Evolutionary conservation across 1,284 basidiomycete species (phyloP).

Genomic region (Ceratobasidium sp.): DNA sequence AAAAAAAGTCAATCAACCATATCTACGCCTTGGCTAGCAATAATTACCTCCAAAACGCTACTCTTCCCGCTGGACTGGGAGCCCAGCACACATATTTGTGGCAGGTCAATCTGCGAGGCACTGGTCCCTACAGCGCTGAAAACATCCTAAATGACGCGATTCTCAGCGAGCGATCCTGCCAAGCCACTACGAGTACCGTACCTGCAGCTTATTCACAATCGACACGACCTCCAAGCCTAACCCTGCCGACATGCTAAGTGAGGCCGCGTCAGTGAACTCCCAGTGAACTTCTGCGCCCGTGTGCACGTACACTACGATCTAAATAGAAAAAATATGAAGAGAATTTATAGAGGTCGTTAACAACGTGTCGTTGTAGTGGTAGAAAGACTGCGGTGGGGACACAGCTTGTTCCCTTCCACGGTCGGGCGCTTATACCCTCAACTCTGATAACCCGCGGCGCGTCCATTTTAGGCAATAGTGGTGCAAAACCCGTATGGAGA

Average conservation of each 20-base stretch:
- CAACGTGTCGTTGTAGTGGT: conserved; percentile 16
- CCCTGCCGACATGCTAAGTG: conserved; percentile 52
- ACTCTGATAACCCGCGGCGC: background rate
- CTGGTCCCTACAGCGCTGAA: conserved; percentile 80
- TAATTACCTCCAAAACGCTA: conserved; percentile 76
- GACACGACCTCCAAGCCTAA: conserved; percentile 78
- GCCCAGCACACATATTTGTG: conserved; percentile 84
- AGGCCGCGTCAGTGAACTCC: conserved; percentile 11
- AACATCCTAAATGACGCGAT: conserved; percentile 60
- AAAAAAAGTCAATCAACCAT: conserved; percentile 11
- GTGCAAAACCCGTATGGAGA: background rate
- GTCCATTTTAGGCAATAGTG: conserved; percentile 6
- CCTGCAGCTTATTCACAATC: conserved; percentile 79
- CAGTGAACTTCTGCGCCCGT: background rate
- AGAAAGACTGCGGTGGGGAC: conserved; percentile 36
- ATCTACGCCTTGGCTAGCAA: background rate
- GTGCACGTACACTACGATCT: conserved; percentile 15
- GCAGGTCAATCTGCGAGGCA: conserved; percentile 78
- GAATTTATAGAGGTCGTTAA: conserved; percentile 27
- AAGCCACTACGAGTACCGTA: conserved; percentile 13
- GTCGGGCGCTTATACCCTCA: conserved; percentile 28
- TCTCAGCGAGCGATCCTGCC: background rate
- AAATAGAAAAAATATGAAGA: background rate
- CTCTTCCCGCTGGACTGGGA: conserved; percentile 81
- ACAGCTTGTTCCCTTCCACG: conserved; percentile 27